These are phyloP conservation scores for Citrus cavaleriei DNA, from an alignment of 345 rosid genomes.

Conservation along the genomic window DNA sequence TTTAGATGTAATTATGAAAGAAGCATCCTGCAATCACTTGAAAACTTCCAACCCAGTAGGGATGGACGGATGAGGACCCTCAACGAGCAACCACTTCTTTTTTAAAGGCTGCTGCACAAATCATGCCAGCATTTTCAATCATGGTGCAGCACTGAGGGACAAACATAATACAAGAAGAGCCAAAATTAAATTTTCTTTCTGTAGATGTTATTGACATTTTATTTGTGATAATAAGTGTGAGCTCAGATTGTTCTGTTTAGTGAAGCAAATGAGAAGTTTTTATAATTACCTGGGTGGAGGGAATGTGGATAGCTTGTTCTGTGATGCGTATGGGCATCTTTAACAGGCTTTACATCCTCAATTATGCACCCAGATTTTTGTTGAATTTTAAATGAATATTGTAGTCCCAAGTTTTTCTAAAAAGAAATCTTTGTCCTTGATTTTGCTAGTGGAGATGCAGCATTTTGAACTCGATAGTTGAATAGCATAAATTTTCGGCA, in stretches of 20 bases:
- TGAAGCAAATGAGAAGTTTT: no score
- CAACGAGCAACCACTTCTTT: conserved; percentile 43
- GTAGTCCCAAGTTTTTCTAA: no score
- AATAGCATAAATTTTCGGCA: no score
- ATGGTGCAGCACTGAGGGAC: neutral
- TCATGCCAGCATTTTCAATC: neutral
- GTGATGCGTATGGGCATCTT: no score
- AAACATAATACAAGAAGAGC: neutral
- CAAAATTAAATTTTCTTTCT: neutral
- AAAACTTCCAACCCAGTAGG: conserved; percentile 43
- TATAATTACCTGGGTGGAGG: no score
- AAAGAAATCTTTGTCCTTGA: no score
- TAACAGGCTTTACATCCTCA: no score
- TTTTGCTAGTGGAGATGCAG: no score
- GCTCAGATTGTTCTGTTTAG: neutral
- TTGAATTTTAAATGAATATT: no score
- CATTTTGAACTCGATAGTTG: no score
- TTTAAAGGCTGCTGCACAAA: neutral
- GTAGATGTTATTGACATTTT: neutral
- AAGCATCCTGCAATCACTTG: conserved; percentile 50
- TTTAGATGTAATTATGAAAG: conserved; percentile 76
- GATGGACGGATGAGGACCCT: conserved; percentile 64
- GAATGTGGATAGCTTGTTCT: no score
- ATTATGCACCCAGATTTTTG: no score
- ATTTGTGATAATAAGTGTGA: neutral